These are phyloP conservation scores for Fusarium miscanthi DNA, from an alignment of 2,329 filamentous ascomycete genomes.

Conservation along the genomic window DNA sequence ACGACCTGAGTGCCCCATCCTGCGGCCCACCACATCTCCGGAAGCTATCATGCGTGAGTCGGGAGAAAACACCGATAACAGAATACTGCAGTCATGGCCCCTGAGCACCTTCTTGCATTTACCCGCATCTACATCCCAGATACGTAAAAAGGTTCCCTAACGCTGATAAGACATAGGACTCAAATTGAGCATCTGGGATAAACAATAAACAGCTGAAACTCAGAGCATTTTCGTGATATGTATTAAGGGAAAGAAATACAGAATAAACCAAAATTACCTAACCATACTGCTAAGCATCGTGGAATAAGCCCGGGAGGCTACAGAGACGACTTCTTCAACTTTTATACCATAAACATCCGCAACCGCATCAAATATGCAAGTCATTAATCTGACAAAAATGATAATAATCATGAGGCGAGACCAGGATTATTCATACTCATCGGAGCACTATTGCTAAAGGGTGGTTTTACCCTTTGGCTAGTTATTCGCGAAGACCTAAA, in stretches of 20 bases:
- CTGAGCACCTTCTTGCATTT: background rate
- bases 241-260: background rate
- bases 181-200: accelerated
- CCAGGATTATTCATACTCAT: too few relatives aligned
- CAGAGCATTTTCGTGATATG: accelerated
- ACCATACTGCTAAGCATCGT: accelerated
- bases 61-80: accelerated
- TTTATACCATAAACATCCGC: background rate
- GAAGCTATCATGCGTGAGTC: background rate
- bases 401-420: background rate
- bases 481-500: background rate
- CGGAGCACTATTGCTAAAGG: background rate
- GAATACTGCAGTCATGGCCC: accelerated
- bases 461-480: background rate
- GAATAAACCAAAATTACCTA: background rate
- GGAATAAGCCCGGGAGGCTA: too few relatives aligned
- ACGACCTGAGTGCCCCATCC: accelerated
- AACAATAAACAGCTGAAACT: background rate
- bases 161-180: too few relatives aligned
- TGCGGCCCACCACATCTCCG: accelerated
- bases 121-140: background rate
- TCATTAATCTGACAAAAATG: background rate
- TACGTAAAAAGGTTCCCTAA: too few relatives aligned
- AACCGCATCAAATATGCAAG: background rate
- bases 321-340: too few relatives aligned